Conservation (phyloP, 441 rosid species). For the Omphalea diandra region DNA sequence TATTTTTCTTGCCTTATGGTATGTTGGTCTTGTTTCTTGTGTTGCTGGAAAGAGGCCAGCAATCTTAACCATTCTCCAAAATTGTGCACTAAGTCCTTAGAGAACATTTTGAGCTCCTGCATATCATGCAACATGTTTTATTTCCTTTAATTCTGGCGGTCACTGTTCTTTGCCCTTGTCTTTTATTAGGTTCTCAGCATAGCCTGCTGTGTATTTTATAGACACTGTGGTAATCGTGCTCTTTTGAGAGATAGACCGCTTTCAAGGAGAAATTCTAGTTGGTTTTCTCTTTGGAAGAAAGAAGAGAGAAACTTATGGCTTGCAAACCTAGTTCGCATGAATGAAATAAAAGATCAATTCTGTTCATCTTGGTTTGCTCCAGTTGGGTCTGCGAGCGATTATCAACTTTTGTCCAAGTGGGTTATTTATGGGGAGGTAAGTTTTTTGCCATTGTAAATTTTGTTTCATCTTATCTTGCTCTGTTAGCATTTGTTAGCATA, state of each 20-base stretch:
- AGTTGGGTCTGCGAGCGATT: conserved; percentile 98
- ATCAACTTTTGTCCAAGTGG: conserved; percentile 98
- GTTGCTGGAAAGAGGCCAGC: conserved; percentile 96
- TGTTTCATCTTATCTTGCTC: background rate
- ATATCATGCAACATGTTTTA: conserved; percentile 1
- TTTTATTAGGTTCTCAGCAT: conserved; percentile 79
- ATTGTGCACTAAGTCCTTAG: conserved; percentile 75
- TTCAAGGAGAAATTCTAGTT: conserved; percentile 52
- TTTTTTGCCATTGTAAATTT: conserved; percentile 14
- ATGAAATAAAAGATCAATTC: conserved; percentile 90
- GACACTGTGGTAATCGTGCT: conserved; percentile 98
- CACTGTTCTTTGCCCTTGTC: conserved; percentile 14
- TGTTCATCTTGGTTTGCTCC: conserved; percentile 99
- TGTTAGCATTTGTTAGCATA: conserved; percentile 11
- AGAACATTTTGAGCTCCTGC: conserved; percentile 3
- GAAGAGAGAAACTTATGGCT: conserved; percentile 71
- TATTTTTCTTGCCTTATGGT: conserved; percentile 88
- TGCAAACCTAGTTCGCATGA: conserved; percentile 67
- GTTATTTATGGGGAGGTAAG: conserved; percentile 96
- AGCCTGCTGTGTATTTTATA: conserved; percentile 97
- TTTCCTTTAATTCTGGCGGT: background rate
- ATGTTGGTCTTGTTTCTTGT: conserved; percentile 90
- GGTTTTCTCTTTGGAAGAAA: conserved; percentile 79
- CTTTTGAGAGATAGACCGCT: conserved; percentile 54
- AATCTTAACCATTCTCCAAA: conserved; percentile 88